phyloP scores from a whole-genome alignment of 257 asterid species.

The Henckelia pumila region DNA sequence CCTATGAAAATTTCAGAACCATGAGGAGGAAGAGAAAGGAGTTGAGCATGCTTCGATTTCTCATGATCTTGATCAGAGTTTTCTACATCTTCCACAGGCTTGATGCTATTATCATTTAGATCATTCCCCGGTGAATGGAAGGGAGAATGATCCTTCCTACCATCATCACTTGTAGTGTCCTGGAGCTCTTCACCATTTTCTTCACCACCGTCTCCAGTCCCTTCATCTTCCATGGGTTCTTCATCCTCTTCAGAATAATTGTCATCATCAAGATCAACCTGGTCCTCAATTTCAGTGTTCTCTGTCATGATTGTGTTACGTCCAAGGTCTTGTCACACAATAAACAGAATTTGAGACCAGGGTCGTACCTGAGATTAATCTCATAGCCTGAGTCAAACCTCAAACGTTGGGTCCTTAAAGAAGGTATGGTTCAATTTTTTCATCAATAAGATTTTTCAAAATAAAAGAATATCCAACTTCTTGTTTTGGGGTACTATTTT shows the following conservation, averaged over 20 bases:
- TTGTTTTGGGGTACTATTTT: neutral
- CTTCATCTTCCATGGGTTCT: constrained; percentile 78
- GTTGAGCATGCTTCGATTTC: constrained; percentile 52
- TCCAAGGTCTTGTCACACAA: constrained; percentile 45
- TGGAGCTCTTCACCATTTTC: constrained; percentile 60
- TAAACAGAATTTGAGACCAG: constrained; percentile 36
- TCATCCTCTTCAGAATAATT: constrained; percentile 82
- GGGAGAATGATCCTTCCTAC: constrained; percentile 50
- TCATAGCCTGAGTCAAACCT: neutral
- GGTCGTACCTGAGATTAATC: neutral
- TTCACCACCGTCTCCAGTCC: constrained; percentile 58
- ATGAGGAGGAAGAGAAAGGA: constrained; percentile 85
- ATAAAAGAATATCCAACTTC: neutral
- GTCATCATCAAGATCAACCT: constrained; percentile 89
- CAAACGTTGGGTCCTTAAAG: neutral
- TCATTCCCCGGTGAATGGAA: constrained; percentile 28
- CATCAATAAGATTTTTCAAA: neutral
- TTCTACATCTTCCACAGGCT: constrained; percentile 48
- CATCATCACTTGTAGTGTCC: constrained; percentile 52
- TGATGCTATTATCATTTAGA: constrained; percentile 32
- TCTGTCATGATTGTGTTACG: constrained; percentile 63
- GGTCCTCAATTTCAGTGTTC: constrained; percentile 81
- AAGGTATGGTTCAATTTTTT: neutral
- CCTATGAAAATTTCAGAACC: constrained; percentile 95
- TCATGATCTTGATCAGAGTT: constrained; percentile 38